Conservation (phyloP, 768 basidiomycete genomes). For the Hygrocybe punicea region DNA sequence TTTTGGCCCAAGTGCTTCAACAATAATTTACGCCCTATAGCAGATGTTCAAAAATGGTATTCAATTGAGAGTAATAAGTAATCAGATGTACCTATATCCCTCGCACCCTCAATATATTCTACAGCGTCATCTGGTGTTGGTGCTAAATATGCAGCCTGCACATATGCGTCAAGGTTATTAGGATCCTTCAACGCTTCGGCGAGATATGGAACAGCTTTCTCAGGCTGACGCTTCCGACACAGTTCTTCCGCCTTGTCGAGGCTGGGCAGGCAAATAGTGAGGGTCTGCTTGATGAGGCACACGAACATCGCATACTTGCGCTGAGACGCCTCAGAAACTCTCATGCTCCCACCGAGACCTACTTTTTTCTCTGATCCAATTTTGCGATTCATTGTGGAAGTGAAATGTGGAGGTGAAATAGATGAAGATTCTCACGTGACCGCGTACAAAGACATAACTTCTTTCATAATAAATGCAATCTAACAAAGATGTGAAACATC, state of each 20-base stretch:
- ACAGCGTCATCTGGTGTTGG: conserved; percentile 26
- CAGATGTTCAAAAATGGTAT: no score
- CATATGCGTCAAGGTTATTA: conserved; percentile 40
- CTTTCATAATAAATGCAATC: no score
- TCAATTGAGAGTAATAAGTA: no score
- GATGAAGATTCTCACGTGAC: no score
- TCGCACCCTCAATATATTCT: conserved; percentile 27
- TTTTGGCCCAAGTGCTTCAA: conserved; percentile 28
- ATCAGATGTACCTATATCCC: background rate
- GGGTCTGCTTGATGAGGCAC: background rate
- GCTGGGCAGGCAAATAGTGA: conserved; percentile 15
- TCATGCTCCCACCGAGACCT: conserved; percentile 27
- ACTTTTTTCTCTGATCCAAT: conserved; percentile 20
- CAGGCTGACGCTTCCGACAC: conserved; percentile 29
- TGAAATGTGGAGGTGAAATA: no score
- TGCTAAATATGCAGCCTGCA: conserved; percentile 36
- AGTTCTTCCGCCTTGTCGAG: conserved; percentile 39
- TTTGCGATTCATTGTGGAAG: conserved; percentile 22
- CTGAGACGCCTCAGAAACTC: conserved; percentile 28
- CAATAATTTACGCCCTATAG: conserved; percentile 32
- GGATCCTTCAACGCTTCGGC: conserved; percentile 39
- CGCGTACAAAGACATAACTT: no score
- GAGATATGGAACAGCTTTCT: conserved; percentile 40
- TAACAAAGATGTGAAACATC: no score
- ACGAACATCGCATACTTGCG: conserved; percentile 19